Conservation (phyloP, 441 rosid genomes). For the Croton setiger region DNA sequence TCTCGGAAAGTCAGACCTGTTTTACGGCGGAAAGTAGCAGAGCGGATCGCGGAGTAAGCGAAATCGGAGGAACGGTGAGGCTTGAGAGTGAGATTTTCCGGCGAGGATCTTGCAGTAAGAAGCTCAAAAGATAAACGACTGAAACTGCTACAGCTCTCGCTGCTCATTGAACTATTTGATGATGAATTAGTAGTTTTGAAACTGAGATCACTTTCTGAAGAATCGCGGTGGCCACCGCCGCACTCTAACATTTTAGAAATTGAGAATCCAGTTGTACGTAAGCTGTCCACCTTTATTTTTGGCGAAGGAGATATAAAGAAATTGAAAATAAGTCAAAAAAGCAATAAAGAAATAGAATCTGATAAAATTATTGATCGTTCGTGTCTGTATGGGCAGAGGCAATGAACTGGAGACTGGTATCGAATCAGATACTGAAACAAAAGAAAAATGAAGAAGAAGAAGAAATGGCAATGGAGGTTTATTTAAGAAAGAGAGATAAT, state of each 20-base stretch:
- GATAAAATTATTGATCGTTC: slow-evolving; percentile 11
- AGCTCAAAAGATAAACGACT: slow-evolving; percentile 73
- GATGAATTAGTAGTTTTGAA: slow-evolving; percentile 45
- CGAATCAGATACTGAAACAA: slow-evolving; percentile 24
- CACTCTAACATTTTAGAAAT: slow-evolving; percentile 33
- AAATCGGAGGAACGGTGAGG: slow-evolving; percentile 90
- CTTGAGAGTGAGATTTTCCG: slow-evolving; percentile 53
- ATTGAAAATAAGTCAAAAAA: background rate
- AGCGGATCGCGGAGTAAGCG: slow-evolving; percentile 69
- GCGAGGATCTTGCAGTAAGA: slow-evolving; percentile 33
- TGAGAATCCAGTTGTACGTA: slow-evolving; percentile 10
- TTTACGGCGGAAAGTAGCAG: slow-evolving; percentile 42
- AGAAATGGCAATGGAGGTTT: background rate
- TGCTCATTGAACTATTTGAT: slow-evolving; percentile 51
- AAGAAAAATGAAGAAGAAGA: background rate
- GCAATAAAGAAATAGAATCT: slow-evolving; percentile 17
- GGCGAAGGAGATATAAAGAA: background rate
- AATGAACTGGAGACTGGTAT: slow-evolving; percentile 12
- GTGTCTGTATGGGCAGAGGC: slow-evolving; percentile 3
- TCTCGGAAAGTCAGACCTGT: slow-evolving; percentile 58
- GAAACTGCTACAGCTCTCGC: slow-evolving; percentile 59
- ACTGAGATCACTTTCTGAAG: slow-evolving; percentile 56
- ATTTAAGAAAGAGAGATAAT: background rate
- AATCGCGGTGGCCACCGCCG: slow-evolving; percentile 33
- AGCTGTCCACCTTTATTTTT: background rate